A percentile compares a stretch with the other conserved stretches of the same genome.
Evolutionary conservation across 306 rosid genomes (phyloP).

Genomic region (Prosopis cineraria): DNA sequence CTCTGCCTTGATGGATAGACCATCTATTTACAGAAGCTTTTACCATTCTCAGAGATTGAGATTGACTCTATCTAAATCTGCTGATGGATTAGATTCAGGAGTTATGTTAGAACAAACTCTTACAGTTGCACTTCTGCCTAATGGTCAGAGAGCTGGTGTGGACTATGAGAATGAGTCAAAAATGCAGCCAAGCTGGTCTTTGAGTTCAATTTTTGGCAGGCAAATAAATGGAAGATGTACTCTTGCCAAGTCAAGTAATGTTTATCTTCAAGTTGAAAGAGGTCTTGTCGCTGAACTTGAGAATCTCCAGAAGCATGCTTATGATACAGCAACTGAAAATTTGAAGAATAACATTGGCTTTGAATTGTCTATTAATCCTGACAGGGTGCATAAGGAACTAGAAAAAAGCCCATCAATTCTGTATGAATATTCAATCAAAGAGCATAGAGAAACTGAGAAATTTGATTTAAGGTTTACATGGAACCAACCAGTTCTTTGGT

Average conservation of each 20-base stretch:
- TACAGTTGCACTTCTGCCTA: conserved; percentile 80
- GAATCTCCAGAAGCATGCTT: conserved; percentile 49
- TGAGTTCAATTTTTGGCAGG: conserved; percentile 86
- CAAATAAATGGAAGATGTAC: conserved; percentile 69
- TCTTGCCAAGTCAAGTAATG: conserved; percentile 79
- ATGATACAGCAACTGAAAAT: conserved; percentile 44
- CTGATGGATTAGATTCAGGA: conserved; percentile 50
- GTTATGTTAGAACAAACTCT: conserved; percentile 83
- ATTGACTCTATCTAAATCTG: conserved; percentile 47
- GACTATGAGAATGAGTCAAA: conserved; percentile 44
- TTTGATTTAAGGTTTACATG: conserved; percentile 85
- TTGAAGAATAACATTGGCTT: conserved; percentile 55
- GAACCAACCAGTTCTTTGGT: conserved; percentile 81
- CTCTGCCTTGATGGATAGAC: conserved; percentile 84
- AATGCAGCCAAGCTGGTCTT: conserved; percentile 84
- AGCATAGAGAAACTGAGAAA: conserved; percentile 46
- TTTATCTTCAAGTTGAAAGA: conserved; percentile 72
- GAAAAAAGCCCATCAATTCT: conserved; percentile 53
- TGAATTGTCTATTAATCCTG: conserved; percentile 73
- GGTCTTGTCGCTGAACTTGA: conserved; percentile 61
- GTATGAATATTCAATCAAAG: conserved; percentile 66
- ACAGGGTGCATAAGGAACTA: conserved; percentile 59
- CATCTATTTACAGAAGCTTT: conserved; percentile 88
- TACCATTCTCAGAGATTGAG: conserved; percentile 88
- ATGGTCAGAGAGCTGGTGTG: conserved; percentile 39